phyloP scores from a whole-genome alignment of 2,329 filamentous ascomycete genomes.

The Pseudopyricularia cyperi region DNA sequence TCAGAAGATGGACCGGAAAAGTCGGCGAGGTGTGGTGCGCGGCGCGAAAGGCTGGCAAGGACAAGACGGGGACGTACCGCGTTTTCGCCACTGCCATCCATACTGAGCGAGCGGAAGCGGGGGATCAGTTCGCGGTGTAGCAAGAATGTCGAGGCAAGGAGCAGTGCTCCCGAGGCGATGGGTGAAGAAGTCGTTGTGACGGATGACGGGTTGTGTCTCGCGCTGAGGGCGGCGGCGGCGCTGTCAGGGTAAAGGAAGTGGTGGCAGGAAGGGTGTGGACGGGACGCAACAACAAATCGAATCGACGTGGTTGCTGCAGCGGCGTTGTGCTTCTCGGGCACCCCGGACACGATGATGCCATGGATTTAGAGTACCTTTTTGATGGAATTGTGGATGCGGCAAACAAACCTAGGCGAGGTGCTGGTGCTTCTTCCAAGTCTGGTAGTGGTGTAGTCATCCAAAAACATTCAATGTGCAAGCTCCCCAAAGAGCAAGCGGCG shows the following conservation, averaged over 20 bases:
- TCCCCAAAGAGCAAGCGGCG: too few relatives aligned
- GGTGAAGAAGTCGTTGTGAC: constrained; percentile 15
- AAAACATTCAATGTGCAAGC: neutral
- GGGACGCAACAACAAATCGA: neutral
- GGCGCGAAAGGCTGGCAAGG: neutral
- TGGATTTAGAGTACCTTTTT: too few relatives aligned
- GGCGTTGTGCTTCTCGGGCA: neutral
- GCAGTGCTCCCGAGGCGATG: constrained; percentile 20
- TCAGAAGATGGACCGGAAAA: too few relatives aligned
- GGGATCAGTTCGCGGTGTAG: constrained; percentile 8
- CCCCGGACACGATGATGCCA: neutral
- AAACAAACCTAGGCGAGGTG: too few relatives aligned
- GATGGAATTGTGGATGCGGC: neutral
- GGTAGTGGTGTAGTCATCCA: too few relatives aligned
- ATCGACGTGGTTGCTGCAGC: neutral
- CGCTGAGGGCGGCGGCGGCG: neutral
- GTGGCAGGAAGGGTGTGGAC: neutral
- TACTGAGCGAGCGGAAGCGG: constrained; percentile 3
- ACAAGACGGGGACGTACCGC: constrained; percentile 13
- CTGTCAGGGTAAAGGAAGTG: neutral
- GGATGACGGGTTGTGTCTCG: constrained; percentile 2
- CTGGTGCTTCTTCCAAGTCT: too few relatives aligned
- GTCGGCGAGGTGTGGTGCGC: neutral
- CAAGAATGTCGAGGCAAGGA: constrained; percentile 21
- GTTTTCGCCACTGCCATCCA: constrained; percentile 7